Conservation (phyloP, 1,284 basidiomycete species). For the Heterobasidion irregulare region DNA sequence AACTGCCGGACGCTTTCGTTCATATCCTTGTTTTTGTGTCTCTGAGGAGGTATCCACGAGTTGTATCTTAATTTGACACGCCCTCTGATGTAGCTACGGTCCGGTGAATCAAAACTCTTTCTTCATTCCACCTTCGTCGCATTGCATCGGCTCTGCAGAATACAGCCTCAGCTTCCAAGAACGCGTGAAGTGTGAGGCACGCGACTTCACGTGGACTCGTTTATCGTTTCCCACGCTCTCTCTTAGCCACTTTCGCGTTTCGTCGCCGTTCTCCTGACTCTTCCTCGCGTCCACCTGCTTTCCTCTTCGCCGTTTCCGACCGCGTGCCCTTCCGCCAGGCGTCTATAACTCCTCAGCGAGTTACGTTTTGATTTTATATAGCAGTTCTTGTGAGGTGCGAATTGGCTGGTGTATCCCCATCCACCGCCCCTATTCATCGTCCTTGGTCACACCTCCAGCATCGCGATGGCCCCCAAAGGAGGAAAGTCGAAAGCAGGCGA, state of each 20-base stretch:
- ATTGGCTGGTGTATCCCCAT: background rate
- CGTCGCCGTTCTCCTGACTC: background rate
- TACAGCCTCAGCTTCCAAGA: too few relatives aligned
- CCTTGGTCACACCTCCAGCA: background rate
- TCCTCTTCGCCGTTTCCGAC: too few relatives aligned
- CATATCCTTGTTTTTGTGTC: background rate
- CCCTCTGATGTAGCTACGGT: background rate
- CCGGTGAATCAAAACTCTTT: background rate
- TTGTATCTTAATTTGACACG: background rate
- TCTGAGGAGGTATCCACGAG: background rate
- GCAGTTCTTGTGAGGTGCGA: too few relatives aligned
- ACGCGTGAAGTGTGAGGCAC: background rate
- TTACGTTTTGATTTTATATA: too few relatives aligned
- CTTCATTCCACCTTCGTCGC: background rate
- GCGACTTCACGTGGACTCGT: slow-evolving; percentile 9
- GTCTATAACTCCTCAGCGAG: too few relatives aligned
- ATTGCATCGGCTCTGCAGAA: background rate
- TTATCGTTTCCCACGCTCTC: slow-evolving; percentile 7
- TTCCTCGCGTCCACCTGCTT: background rate
- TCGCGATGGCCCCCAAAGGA: slow-evolving; percentile 22
- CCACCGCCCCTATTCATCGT: background rate
- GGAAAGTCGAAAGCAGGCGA: slow-evolving; percentile 30
- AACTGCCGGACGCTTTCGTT: background rate
- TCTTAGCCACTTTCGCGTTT: slow-evolving; percentile 7
- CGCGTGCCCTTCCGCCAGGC: too few relatives aligned